These are phyloP conservation scores for Peterozyma toletana DNA, from an alignment of 805 yeast genomes.

Conservation along the genomic window DNA sequence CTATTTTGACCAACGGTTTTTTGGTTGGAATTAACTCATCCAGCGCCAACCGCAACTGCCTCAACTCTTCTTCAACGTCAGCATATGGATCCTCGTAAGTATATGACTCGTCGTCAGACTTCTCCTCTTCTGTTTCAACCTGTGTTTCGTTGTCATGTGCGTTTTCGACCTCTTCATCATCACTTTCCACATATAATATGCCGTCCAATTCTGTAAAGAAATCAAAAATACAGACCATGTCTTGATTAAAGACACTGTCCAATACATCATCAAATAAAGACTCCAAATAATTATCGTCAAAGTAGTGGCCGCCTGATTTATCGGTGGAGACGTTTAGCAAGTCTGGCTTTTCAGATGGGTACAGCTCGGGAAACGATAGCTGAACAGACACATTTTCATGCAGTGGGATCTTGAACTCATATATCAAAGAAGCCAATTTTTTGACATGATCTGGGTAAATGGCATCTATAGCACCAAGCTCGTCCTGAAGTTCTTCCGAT, in stretches of 20 bases:
- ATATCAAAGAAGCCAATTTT: slow-evolving; percentile 27
- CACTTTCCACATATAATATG: slow-evolving; percentile 29
- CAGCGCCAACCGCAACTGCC: slow-evolving; percentile 2
- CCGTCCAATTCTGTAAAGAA: slow-evolving; percentile 62
- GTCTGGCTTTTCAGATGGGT: slow-evolving; percentile 63
- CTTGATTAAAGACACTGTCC: slow-evolving; percentile 44
- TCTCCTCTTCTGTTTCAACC: slow-evolving; percentile 11
- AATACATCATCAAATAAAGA: slow-evolving; percentile 42
- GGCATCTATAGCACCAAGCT: slow-evolving; percentile 76
- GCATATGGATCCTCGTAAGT: slow-evolving; percentile 2
- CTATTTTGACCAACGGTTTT: slow-evolving; percentile 10
- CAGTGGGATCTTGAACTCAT: slow-evolving; percentile 50
- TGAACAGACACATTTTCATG: slow-evolving; percentile 56
- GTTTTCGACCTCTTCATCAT: slow-evolving; percentile 19
- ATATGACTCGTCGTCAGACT: slow-evolving; percentile 3
- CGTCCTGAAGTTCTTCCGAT: slow-evolving; percentile 57
- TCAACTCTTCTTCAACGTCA: slow-evolving; percentile 2
- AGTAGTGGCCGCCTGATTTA: slow-evolving; percentile 17
- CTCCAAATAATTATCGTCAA: slow-evolving; percentile 37
- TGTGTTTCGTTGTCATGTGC: slow-evolving; percentile 16
- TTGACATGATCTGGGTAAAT: slow-evolving; percentile 67
- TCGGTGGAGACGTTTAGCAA: slow-evolving; percentile 44
- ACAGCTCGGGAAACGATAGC: slow-evolving; percentile 61
- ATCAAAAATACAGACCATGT: slow-evolving; percentile 75
- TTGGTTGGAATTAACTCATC: slow-evolving; percentile 4